phyloP scores from a whole-genome alignment of 176 grass and related monocot genomes.

The Avena sativa region DNA sequence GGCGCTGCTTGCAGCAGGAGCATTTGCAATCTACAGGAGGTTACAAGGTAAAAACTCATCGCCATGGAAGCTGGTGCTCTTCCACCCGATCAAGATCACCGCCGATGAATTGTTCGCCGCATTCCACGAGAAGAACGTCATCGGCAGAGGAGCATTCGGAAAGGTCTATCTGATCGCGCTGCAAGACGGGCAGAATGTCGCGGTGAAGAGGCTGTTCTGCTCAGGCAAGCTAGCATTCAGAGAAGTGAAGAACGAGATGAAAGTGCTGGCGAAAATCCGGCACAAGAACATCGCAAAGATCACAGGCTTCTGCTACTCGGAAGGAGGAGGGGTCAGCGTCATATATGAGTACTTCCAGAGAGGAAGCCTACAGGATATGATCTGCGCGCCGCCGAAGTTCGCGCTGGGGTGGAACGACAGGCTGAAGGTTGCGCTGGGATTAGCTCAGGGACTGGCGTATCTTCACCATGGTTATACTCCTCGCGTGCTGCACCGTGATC shows the following conservation, averaged over 20 bases:
- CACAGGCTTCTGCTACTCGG: conserved; percentile 64
- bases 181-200: conserved; percentile 51
- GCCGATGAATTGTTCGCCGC: conserved; percentile 57
- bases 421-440: conserved; percentile 62
- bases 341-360: conserved; percentile 59
- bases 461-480: conserved; percentile 66
- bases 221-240: conserved; percentile 57
- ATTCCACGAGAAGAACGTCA: conserved; percentile 55
- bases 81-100: conserved; percentile 62
- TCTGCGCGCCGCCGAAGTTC: conserved; percentile 48
- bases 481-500: conserved; percentile 58
- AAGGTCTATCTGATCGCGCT: conserved; percentile 51
- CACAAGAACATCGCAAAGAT: conserved; percentile 72
- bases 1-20: conserved; percentile 47
- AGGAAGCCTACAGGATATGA: conserved; percentile 64
- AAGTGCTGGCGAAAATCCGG: conserved; percentile 63
- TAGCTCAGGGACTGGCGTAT: conserved; percentile 62
- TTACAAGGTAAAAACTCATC: conserved; percentile 5
- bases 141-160: conserved; percentile 68
- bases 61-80: conserved; percentile 68
- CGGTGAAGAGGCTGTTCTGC: conserved; percentile 57
- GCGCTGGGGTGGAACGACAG: conserved; percentile 46
- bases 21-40: conserved; percentile 41
- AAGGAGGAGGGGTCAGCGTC: conserved; percentile 50
- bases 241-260: conserved; percentile 65